Evolutionary conservation across 1,284 basidiomycete species (phyloP).

Genomic region (Gomphus bonarii): DNA sequence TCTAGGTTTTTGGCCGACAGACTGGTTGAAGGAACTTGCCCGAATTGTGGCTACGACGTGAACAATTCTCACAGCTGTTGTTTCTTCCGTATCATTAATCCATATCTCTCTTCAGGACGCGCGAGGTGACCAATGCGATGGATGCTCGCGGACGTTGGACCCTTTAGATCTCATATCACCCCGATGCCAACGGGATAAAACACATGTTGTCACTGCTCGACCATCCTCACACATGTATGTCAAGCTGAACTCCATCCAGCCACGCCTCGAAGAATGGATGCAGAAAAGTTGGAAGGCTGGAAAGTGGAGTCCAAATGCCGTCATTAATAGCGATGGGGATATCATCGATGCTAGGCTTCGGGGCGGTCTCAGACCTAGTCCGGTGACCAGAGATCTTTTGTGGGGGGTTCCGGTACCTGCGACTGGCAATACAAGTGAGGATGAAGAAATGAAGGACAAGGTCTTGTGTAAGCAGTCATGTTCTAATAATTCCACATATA

Average conservation of each 20-base stretch:
- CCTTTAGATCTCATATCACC: slow-evolving; percentile 92
- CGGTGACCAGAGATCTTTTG: slow-evolving; percentile 87
- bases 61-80: slow-evolving; percentile 13
- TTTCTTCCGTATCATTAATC: background rate
- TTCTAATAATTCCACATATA: slow-evolving; percentile 2
- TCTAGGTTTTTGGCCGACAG: slow-evolving; percentile 86
- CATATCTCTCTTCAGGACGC: slow-evolving; percentile 58
- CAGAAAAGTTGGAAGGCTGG: slow-evolving; percentile 70
- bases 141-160: slow-evolving; percentile 87
- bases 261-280: slow-evolving; percentile 84
- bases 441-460: slow-evolving; percentile 83
- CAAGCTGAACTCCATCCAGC: slow-evolving; percentile 78
- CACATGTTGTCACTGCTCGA: slow-evolving; percentile 66
- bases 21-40: slow-evolving; percentile 91
- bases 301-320: slow-evolving; percentile 88
- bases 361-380: slow-evolving; percentile 80
- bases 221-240: slow-evolving; percentile 94
- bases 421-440: slow-evolving; percentile 50
- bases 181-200: slow-evolving; percentile 83
- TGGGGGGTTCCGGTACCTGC: slow-evolving; percentile 94
- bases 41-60: slow-evolving; percentile 80
- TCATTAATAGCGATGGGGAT: slow-evolving; percentile 79
- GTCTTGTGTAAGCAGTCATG: slow-evolving; percentile 73
- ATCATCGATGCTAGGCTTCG: slow-evolving; percentile 89
- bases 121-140: slow-evolving; percentile 97